phyloP scores from a whole-genome alignment of 495 filamentous ascomycete species.

The Bathelium albidoporum region DNA sequence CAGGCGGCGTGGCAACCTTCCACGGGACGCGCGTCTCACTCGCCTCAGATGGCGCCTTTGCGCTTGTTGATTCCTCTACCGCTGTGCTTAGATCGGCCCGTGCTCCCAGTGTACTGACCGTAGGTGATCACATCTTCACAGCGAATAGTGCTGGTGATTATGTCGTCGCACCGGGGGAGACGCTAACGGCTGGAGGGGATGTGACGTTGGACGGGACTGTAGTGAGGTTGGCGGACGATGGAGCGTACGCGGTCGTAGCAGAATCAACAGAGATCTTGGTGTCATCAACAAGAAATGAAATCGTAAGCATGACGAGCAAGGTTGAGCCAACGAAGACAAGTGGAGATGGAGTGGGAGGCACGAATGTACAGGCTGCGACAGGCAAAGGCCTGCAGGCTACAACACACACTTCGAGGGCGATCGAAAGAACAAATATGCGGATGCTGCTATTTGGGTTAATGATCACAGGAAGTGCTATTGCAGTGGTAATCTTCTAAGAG shows the following conservation, averaged over 20 bases:
- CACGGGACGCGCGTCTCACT: neutral
- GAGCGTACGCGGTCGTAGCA: neutral
- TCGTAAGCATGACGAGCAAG: neutral
- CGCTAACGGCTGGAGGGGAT: neutral
- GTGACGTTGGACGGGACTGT: neutral
- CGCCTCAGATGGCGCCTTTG: neutral
- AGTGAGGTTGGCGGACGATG: neutral
- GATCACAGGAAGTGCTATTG: too few relatives aligned
- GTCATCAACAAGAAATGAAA: neutral
- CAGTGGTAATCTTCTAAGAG: too few relatives aligned
- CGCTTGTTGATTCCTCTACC: neutral
- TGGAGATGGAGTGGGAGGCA: too few relatives aligned
- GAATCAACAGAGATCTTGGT: neutral
- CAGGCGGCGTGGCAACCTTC: neutral
- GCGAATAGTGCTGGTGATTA: neutral
- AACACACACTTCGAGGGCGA: too few relatives aligned
- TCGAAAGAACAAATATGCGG: too few relatives aligned
- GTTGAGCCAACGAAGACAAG: too few relatives aligned
- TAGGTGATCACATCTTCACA: neutral
- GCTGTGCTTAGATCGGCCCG: neutral
- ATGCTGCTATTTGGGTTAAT: too few relatives aligned
- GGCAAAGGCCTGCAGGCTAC: too few relatives aligned
- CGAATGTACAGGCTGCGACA: too few relatives aligned
- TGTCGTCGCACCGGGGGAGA: neutral
- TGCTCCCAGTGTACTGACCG: neutral